phyloP scores from a whole-genome alignment of 208 protist species.

The Acanthamoeba castellanii region DNA sequence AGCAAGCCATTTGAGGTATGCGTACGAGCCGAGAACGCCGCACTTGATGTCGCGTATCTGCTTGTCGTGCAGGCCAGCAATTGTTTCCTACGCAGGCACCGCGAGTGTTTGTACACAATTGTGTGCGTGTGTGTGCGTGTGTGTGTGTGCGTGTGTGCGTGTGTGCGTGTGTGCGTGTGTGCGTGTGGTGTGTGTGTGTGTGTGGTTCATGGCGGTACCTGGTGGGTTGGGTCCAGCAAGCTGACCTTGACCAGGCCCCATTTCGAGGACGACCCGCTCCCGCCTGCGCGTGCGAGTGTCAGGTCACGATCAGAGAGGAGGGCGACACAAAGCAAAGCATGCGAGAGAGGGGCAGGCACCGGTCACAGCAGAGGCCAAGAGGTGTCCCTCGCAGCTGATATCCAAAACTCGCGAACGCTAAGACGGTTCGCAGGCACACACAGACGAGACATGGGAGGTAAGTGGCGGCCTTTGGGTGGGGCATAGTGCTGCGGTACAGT shows the following conservation, averaged over 20 bases:
- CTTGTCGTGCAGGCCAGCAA: neutral
- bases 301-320: neutral
- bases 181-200: neutral
- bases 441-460: neutral
- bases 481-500: neutral
- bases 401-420: neutral
- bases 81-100: neutral
- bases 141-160: too few relatives aligned
- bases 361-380: slow-evolving; percentile 12
- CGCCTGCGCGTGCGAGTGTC: neutral
- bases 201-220: neutral
- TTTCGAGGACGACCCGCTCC: neutral
- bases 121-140: neutral
- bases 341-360: neutral
- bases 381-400: neutral
- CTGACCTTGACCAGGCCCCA: slow-evolving; percentile 27
- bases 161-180: too few relatives aligned
- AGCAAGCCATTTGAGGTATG: neutral
- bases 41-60: slow-evolving; percentile 35
- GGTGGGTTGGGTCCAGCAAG: neutral
- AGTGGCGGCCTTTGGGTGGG: neutral
- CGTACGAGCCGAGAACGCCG: neutral
- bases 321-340: neutral
- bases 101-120: too few relatives aligned
- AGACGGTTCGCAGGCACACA: neutral